Base-by-base conservation (phyloP, 345 rosid species). In the Populus nigra region DNA sequence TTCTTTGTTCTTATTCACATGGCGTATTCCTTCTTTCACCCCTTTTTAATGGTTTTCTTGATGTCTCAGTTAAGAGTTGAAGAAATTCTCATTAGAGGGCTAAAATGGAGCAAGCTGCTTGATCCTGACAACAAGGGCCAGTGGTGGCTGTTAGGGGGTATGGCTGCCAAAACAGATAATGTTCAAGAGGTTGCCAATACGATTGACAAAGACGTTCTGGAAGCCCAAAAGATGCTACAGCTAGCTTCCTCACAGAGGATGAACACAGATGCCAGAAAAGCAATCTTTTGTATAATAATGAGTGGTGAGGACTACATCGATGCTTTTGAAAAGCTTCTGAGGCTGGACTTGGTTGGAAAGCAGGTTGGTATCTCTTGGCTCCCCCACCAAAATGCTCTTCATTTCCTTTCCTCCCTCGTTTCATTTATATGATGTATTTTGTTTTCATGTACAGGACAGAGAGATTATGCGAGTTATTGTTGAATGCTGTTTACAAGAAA, bases 181-280 rank as follows among this genome's bases (percentile, higher is more conserved):
- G 81, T 78, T 68, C 91, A 87, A 76, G 91, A 92, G 67, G 88
- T 93, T 70, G 98, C 99, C 53, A 85, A 81, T 83, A 91, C 90
- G 80, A 96, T 96, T 50, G 98, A 96, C 72, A 93, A 89, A 77
- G 99, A 89, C 85, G 88, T 85, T 74, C 74, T 80, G 20, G 99
- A 93, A 79, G 96, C 97, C 33, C 96, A 88, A 81, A 91, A 89
- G 77, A 88, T 96, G 96, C 90, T 96, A 80, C 89, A 91, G 87
- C 97, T 93, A 86, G 99, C 99, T 82, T 84, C 94, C 39, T 80
- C 91, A 73, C 98, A 92, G 85, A 90, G 98, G 82, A 96, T 96
- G 97, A 96, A 89, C 69, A 96, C 98, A 71, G 98, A 93, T 78
- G 86, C 90, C 43, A 89, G 99, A 80, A 93, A 86, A 78, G 99